phyloP scores from a whole-genome alignment of 805 yeast genomes.

The Candida broadrunensis region DNA sequence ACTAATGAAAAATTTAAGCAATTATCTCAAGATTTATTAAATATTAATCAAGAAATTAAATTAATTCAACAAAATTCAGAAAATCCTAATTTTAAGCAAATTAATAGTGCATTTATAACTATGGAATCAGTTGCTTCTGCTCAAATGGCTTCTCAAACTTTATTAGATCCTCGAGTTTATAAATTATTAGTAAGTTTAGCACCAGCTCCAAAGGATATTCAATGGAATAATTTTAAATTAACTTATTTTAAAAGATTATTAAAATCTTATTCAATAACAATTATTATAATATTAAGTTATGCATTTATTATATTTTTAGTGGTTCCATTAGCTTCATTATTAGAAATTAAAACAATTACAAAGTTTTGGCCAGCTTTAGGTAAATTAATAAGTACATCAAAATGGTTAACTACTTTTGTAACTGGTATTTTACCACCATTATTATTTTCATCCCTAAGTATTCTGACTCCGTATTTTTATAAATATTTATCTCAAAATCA shows the following conservation, averaged over 20 bases:
- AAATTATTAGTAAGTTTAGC: conserved; percentile 41
- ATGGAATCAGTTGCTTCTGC: conserved; percentile 49
- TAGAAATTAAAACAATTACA: conserved; percentile 53
- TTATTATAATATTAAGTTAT: conserved; percentile 46
- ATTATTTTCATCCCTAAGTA: conserved; percentile 53
- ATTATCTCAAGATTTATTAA: conserved; percentile 30
- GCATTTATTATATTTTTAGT: conserved; percentile 54
- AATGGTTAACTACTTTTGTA: conserved; percentile 51
- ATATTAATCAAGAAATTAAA: conserved; percentile 38
- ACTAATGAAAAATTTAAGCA: conserved; percentile 9
- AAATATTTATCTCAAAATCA: conserved; percentile 48
- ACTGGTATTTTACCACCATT: conserved; percentile 64
- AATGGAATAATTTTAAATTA: conserved; percentile 45
- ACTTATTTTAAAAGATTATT: conserved; percentile 35
- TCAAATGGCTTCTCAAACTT: conserved; percentile 48
- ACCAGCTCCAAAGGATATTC: conserved; percentile 47
- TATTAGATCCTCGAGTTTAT: conserved; percentile 43
- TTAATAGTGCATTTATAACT: conserved; percentile 46
- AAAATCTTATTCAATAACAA: conserved; percentile 40
- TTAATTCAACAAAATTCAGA: conserved; percentile 31
- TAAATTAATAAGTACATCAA: conserved; percentile 46
- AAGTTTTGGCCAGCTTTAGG: conserved; percentile 62
- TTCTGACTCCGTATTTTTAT: conserved; percentile 54
- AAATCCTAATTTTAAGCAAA: conserved; percentile 33
- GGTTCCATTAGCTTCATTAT: conserved; percentile 53